Conservation (phyloP, 331 rosid species). For the Rosa hybrid region DNA sequence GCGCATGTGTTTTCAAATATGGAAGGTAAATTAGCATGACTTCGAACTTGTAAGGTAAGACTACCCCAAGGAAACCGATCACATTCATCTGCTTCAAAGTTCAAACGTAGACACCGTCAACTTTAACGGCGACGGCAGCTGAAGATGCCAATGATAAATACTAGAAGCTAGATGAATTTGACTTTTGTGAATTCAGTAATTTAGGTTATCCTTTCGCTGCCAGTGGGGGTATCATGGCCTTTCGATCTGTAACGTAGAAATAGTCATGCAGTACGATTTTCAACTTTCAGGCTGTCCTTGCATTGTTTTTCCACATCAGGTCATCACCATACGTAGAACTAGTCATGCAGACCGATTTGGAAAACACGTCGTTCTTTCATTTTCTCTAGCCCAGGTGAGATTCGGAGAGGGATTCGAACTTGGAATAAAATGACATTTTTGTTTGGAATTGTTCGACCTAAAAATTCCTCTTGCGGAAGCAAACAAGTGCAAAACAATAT, state of each 20-base stretch:
- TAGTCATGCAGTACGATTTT: not conserved
- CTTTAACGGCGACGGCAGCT: not conserved
- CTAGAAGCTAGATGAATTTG: not conserved
- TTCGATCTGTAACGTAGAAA: not conserved
- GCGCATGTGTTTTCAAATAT: not conserved
- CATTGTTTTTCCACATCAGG: not conserved
- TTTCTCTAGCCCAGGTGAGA: too few species aligned
- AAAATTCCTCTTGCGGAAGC: too few species aligned
- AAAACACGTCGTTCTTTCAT: too few species aligned
- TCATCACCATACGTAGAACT: not conserved
- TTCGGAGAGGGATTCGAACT: too few species aligned
- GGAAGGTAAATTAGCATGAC: not conserved
- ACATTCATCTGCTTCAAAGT: not conserved
- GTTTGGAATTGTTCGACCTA: too few species aligned
- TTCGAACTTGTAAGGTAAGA: slow-evolving; percentile 1
- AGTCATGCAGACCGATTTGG: not conserved
- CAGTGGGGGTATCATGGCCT: not conserved
- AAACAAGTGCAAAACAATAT: too few species aligned
- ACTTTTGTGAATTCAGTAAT: not conserved
- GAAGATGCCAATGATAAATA: not conserved
- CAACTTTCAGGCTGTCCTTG: not conserved
- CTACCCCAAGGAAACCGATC: not conserved
- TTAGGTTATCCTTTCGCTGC: not conserved
- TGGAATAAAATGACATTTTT: too few species aligned
- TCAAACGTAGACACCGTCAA: not conserved